Percentiles rank a stretch among this genome's conserved stretches.
Evolutionary conservation across 176 grass and related monocot genomes (phyloP).

Genomic region (Pharus latifolius): DNA sequence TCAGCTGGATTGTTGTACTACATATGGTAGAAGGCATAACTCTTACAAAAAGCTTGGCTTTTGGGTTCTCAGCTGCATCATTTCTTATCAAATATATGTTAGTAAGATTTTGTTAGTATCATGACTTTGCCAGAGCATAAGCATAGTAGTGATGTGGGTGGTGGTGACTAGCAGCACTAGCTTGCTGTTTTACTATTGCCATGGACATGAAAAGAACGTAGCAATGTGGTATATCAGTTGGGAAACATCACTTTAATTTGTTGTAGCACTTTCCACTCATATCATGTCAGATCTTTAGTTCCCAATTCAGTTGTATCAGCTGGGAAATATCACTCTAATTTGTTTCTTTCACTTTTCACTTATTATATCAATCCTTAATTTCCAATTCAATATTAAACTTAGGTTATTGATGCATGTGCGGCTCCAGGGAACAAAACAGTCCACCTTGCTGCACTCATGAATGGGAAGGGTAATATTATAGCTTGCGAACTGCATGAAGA

Average conservation of each 20-base stretch:
- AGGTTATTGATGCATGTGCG: conserved; percentile 99
- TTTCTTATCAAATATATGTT: background rate
- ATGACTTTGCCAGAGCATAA: background rate
- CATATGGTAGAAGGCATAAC: background rate
- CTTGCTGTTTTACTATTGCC: background rate
- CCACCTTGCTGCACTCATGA: conserved; percentile 86
- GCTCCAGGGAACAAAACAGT: conserved; percentile 99
- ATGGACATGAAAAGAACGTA: background rate
- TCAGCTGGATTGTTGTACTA: background rate
- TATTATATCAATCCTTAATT: conserved; percentile 22
- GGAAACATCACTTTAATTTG: background rate
- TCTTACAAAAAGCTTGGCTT: background rate
- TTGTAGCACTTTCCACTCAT: background rate
- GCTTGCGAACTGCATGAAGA: conserved; percentile 81
- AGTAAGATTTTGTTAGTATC: background rate
- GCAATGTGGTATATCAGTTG: background rate
- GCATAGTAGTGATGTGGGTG: background rate
- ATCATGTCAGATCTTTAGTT: conserved; percentile 20
- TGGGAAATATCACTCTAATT: background rate
- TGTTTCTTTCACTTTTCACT: background rate
- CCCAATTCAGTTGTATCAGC: background rate
- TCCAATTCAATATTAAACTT: conserved; percentile 27
- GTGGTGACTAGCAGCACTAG: background rate
- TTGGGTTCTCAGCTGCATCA: background rate
- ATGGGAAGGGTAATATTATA: conserved; percentile 71